These are phyloP conservation scores for Venturia asperata DNA, from an alignment of 2,329 filamentous ascomycete genomes.

Conservation along the genomic window DNA sequence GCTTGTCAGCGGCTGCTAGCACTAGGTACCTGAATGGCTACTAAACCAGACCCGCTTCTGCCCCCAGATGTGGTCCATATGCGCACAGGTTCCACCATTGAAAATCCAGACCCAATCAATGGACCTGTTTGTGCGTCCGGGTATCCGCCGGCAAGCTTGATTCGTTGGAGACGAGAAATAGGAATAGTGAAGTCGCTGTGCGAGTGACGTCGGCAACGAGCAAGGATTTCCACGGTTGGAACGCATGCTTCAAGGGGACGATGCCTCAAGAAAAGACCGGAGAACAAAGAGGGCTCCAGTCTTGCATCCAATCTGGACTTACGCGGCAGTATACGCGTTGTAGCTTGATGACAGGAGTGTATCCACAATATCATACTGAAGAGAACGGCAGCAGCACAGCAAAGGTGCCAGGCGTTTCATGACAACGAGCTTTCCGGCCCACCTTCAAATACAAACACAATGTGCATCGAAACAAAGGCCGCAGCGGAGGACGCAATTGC, in stretches of 20 bases:
- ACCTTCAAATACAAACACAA: not conserved
- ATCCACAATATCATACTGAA: not conserved
- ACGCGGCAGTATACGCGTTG: not conserved
- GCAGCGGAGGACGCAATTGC: not conserved
- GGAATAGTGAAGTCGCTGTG: not conserved
- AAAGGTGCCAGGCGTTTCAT: not conserved
- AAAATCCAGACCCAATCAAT: not conserved
- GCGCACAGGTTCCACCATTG: not conserved
- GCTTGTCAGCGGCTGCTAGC: conserved; percentile 16
- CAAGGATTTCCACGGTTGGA: not conserved
- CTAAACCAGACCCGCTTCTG: not conserved
- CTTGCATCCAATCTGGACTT: not conserved
- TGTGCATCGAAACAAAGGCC: not conserved
- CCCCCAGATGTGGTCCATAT: not conserved
- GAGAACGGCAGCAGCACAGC: not conserved
- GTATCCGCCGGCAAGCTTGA: not conserved
- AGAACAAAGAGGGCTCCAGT: not conserved
- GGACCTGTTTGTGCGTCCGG: not conserved
- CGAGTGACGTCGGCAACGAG: not conserved
- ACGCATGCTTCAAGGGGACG: not conserved
- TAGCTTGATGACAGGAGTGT: not conserved
- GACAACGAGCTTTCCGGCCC: not conserved
- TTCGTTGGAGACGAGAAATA: not conserved
- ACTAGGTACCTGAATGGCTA: conserved; percentile 1
- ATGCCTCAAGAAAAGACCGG: not conserved